These are phyloP conservation scores for Penicillium cosmopolitanum DNA, from an alignment of 495 filamentous ascomycete genomes.

Conservation along the genomic window DNA sequence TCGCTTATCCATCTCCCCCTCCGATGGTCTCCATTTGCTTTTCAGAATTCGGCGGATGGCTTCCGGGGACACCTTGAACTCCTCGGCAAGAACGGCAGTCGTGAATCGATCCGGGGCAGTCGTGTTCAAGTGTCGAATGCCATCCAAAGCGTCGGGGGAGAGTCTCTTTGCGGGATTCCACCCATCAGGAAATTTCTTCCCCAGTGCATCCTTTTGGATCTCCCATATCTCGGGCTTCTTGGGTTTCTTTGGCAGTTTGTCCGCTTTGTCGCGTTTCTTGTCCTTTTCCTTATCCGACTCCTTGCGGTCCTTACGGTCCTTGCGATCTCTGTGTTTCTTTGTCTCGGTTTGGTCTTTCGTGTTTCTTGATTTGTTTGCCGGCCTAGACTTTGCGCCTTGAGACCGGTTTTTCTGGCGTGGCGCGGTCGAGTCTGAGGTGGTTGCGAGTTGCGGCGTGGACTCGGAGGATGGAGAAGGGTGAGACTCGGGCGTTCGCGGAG, in stretches of 20 bases:
- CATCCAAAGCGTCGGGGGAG: constrained; percentile 86
- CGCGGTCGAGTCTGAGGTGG: background rate
- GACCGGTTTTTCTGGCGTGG: background rate
- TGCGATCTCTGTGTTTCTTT: background rate
- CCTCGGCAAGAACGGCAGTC: constrained; percentile 69
- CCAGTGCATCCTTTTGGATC: constrained; percentile 68
- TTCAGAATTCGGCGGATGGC: constrained; percentile 84
- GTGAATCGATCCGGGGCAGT: constrained; percentile 76
- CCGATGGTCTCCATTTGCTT: constrained; percentile 75
- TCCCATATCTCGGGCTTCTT: constrained; percentile 64
- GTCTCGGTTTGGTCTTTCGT: background rate
- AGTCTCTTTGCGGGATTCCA: constrained; percentile 86
- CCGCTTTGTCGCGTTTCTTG: constrained; percentile 10
- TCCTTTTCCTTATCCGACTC: constrained; percentile 18
- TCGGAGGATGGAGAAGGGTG: background rate
- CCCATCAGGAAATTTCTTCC: constrained; percentile 71
- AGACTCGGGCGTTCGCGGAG: background rate
- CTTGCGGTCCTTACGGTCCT: background rate
- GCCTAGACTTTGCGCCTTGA: background rate
- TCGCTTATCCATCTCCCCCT: constrained; percentile 63
- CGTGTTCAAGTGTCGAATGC: constrained; percentile 77
- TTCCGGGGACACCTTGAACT: constrained; percentile 86
- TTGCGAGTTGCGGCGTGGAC: background rate
- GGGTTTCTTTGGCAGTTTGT: constrained; percentile 16
- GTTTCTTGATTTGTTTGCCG: background rate